phyloP scores from a whole-genome alignment of 2,329 filamentous ascomycete genomes.

The Cladorrhinum sp. region DNA sequence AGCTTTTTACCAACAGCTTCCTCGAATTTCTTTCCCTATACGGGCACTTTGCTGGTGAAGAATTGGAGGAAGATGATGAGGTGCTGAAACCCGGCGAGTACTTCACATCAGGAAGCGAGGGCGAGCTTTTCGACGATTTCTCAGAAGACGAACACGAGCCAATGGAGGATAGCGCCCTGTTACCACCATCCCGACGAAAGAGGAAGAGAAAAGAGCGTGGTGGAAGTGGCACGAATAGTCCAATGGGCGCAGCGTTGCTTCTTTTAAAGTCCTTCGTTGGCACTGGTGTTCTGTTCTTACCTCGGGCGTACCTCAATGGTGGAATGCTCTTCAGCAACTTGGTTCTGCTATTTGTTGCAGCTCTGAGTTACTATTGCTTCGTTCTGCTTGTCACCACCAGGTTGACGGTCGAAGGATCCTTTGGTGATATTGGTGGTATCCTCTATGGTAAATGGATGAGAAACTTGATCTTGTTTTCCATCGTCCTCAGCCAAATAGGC shows the following conservation, averaged over 20 bases:
- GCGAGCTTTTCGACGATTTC: constrained; percentile 56
- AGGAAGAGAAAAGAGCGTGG: constrained; percentile 74
- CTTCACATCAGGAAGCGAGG: constrained; percentile 75
- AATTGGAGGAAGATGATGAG: constrained; percentile 95
- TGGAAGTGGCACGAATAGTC: constrained; percentile 71
- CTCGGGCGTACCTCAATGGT: constrained; percentile 89
- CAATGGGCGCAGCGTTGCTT: constrained; percentile 76
- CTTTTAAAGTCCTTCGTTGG: constrained; percentile 97
- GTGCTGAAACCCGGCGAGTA: constrained; percentile 84
- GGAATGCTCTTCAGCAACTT: constrained; percentile 96
- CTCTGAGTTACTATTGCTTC: constrained; percentile 95
- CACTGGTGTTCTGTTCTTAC: constrained; percentile 90
- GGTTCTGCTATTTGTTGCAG: constrained; percentile 80
- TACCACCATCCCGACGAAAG: constrained; percentile 71
- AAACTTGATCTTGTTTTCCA: constrained; percentile 80
- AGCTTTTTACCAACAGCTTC: constrained; percentile 85
- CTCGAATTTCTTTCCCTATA: constrained; percentile 94
- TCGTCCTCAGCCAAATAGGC: constrained; percentile 92
- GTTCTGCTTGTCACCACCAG: constrained; percentile 87
- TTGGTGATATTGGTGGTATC: constrained; percentile 92
- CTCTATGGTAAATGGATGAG: constrained; percentile 91
- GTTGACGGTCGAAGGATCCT: constrained; percentile 84
- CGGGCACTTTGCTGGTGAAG: constrained; percentile 95
- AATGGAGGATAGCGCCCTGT: constrained; percentile 82
- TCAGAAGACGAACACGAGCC: constrained; percentile 70